Conservation (phyloP, 306 rosid genomes). For the Lagenaria siceraria region DNA sequence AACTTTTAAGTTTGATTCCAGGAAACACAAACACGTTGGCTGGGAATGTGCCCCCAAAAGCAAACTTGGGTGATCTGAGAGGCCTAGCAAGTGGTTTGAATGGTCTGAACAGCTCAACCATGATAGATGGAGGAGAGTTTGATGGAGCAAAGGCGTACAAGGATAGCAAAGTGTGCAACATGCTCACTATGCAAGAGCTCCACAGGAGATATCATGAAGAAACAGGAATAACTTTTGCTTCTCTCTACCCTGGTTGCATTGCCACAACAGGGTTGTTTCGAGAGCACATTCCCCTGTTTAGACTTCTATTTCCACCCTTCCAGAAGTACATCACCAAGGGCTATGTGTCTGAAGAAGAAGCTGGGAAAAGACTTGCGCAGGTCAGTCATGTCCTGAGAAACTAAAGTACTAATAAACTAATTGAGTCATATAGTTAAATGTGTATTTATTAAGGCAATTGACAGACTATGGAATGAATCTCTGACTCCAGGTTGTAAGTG, state of each 20-base stretch:
- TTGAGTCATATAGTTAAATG: neutral
- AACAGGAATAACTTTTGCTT: conserved; percentile 74
- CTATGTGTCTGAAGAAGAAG: conserved; percentile 77
- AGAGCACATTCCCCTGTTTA: conserved; percentile 89
- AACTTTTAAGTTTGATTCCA: conserved; percentile 12
- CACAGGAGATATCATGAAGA: conserved; percentile 78
- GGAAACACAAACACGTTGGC: conserved; percentile 96
- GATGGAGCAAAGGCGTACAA: conserved; percentile 99
- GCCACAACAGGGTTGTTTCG: conserved; percentile 95
- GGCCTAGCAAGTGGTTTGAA: conserved; percentile 77
- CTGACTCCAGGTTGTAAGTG: conserved; percentile 61
- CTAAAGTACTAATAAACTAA: neutral
- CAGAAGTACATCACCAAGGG: conserved; percentile 95
- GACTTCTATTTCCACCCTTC: conserved; percentile 84
- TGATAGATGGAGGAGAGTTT: conserved; percentile 85
- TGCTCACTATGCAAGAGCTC: conserved; percentile 94
- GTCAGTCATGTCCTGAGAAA: conserved; percentile 19
- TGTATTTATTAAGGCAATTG: neutral
- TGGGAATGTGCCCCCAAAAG: conserved; percentile 95
- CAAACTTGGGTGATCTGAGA: conserved; percentile 85
- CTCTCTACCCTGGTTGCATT: conserved; percentile 94
- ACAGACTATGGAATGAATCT: conserved; percentile 4
- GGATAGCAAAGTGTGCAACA: conserved; percentile 96
- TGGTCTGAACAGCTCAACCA: conserved; percentile 78
- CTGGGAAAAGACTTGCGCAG: conserved; percentile 98